These are phyloP conservation scores for Lachancea nothofagi DNA, from an alignment of 805 yeast genomes.

Conservation along the genomic window DNA sequence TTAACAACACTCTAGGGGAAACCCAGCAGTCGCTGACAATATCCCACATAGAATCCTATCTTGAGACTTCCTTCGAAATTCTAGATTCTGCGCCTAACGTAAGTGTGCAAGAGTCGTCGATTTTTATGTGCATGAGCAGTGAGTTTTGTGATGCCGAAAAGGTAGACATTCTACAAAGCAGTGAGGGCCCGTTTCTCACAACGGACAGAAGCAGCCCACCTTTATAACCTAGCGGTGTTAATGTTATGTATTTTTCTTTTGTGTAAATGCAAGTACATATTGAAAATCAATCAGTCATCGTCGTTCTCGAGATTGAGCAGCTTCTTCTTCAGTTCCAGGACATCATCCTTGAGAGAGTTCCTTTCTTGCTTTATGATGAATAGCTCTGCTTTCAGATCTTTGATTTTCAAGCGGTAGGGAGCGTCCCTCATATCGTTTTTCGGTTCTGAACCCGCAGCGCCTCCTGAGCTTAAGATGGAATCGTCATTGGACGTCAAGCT, in stretches of 20 bases:
- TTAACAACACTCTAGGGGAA: background rate
- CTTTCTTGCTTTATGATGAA: conserved; percentile 78
- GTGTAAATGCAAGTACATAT: conserved; percentile 3
- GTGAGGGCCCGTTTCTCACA: background rate
- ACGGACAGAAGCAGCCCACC: conserved; percentile 1
- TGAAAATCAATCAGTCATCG: conserved; percentile 3
- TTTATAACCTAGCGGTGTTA: too few species aligned
- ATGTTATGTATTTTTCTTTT: too few species aligned
- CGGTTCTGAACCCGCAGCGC: conserved; percentile 22
- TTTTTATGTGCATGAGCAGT: background rate
- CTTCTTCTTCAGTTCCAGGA: conserved; percentile 54
- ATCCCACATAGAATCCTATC: background rate
- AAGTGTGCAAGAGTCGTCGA: conserved; percentile 1
- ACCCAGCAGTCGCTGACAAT: background rate
- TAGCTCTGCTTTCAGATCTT: conserved; percentile 80
- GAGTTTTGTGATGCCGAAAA: background rate
- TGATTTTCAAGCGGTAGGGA: conserved; percentile 68
- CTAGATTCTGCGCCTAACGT: background rate
- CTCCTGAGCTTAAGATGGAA: conserved; percentile 9
- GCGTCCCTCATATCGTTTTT: conserved; percentile 35
- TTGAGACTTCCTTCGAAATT: background rate
- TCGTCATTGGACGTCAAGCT: conserved; percentile 25
- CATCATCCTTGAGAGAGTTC: conserved; percentile 65
- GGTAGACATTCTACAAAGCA: conserved; percentile 1
- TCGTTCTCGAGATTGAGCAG: conserved; percentile 27